phyloP scores from a whole-genome alignment of 2,329 filamentous ascomycete genomes.

The Phaeomoniella chlamydospora region DNA sequence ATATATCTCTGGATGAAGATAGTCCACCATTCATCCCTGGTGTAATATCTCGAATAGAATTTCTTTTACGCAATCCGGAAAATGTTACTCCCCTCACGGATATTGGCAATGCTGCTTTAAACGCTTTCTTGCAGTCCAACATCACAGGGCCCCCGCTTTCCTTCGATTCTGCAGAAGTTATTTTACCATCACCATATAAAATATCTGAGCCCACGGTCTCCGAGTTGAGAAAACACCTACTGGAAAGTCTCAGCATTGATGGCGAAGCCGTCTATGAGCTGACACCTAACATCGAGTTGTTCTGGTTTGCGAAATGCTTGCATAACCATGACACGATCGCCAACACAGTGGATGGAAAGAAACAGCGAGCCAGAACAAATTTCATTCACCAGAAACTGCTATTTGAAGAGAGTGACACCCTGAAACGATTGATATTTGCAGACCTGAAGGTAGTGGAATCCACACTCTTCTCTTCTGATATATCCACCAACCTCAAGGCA shows the following conservation, averaged over 20 bases:
- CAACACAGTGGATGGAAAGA: constrained; percentile 26
- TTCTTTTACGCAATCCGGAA: constrained; percentile 18
- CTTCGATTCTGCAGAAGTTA: constrained; percentile 33
- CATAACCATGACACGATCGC: constrained; percentile 34
- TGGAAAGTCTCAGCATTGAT: constrained; percentile 61
- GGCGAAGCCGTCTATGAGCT: constrained; percentile 76
- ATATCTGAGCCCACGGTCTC: constrained; percentile 25
- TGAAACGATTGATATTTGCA: constrained; percentile 47
- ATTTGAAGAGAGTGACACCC: constrained; percentile 43
- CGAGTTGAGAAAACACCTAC: constrained; percentile 40
- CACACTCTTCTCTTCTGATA: constrained; percentile 17
- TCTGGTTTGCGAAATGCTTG: constrained; percentile 56
- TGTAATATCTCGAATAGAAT: constrained; percentile 21
- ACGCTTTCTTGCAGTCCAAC: constrained; percentile 73
- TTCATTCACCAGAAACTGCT: constrained; percentile 58
- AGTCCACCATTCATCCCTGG: constrained; percentile 16
- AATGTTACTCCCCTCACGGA: constrained; percentile 28
- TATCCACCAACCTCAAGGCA: constrained; percentile 20
- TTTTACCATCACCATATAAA: constrained; percentile 29
- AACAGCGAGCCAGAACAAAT: constrained; percentile 59
- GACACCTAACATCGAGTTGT: constrained; percentile 70
- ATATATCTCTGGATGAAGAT: constrained; percentile 12
- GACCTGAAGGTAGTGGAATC: constrained; percentile 30
- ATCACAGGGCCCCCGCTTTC: constrained; percentile 74
- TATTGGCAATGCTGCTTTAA: constrained; percentile 54